phyloP scores from a whole-genome alignment of 208 protist genomes.

The Trypanosoma boissoni region DNA sequence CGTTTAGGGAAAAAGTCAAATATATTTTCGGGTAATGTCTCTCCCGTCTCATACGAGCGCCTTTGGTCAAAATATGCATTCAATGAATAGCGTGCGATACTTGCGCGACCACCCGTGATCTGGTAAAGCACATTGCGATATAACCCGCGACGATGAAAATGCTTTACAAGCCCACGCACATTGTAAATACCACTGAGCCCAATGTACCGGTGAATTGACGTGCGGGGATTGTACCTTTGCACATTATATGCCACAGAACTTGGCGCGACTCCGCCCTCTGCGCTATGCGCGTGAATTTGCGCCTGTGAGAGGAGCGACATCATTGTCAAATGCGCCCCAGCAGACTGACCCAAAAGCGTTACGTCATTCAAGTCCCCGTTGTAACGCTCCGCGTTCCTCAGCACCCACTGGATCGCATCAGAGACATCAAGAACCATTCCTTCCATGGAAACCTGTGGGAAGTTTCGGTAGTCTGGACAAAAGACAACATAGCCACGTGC shows the following conservation, averaged over 20 bases:
- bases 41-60: slow-evolving; percentile 38
- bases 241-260: slow-evolving; percentile 75
- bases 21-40: slow-evolving; percentile 75
- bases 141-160: slow-evolving; percentile 66
- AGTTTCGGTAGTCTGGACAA: slow-evolving; percentile 92
- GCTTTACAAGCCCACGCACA: slow-evolving; percentile 48
- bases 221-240: slow-evolving; percentile 78
- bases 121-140: slow-evolving; percentile 59
- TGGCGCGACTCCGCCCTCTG: slow-evolving; percentile 26
- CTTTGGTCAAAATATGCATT: slow-evolving; percentile 71
- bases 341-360: slow-evolving; percentile 77
- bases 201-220: slow-evolving; percentile 75
- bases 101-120: slow-evolving; percentile 55
- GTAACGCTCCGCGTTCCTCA: slow-evolving; percentile 83
- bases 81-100: slow-evolving; percentile 60
- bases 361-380: slow-evolving; percentile 80
- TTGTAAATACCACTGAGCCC: slow-evolving; percentile 87
- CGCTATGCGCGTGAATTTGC: slow-evolving; percentile 56
- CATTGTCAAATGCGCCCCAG: slow-evolving; percentile 83
- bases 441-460: slow-evolving; percentile 87
- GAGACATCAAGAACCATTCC: slow-evolving; percentile 88
- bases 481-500: slow-evolving; percentile 84
- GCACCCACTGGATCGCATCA: slow-evolving; percentile 83
- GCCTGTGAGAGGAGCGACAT: slow-evolving; percentile 86
- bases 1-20: slow-evolving; percentile 75